A percentile compares a stretch with the other conserved stretches of the same genome.
Conservation (phyloP, 169 alveolate genomes). For the Plasmodium vinckei region DNA sequence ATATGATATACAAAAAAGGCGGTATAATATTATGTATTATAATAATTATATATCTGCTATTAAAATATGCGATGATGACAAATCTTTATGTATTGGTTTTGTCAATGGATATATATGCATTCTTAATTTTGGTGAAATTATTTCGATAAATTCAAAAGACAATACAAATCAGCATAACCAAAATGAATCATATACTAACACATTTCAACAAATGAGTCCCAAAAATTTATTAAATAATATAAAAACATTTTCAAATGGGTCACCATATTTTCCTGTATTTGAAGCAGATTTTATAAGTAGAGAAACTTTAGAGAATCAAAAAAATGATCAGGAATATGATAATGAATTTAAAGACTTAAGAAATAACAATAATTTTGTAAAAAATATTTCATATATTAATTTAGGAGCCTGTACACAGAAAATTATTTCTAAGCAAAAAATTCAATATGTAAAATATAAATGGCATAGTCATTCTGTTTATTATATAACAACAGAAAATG, state of each 20-base stretch:
- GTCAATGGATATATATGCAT: constrained; percentile 21
- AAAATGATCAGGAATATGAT: not conserved
- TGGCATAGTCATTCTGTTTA: constrained; percentile 70
- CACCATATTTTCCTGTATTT: not conserved
- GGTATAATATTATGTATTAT: constrained; percentile 25
- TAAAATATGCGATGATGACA: constrained; percentile 49
- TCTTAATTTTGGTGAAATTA: constrained; percentile 21
- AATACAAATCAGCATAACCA: not conserved
- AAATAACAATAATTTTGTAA: not conserved
- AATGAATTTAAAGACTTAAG: not conserved
- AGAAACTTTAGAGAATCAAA: not conserved
- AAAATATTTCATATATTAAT: constrained; percentile 19
- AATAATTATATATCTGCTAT: constrained; percentile 20
- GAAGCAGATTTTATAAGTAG: constrained; percentile 19
- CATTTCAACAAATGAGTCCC: not conserved
- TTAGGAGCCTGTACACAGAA: not conserved
- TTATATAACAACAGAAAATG: constrained; percentile 14
- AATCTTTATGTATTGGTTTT: constrained; percentile 33
- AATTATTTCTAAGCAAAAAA: constrained; percentile 14
- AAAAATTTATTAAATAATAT: no score
- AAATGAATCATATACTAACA: not conserved
- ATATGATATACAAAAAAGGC: constrained; percentile 31
- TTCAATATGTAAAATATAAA: constrained; percentile 15
- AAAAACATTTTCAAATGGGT: not conserved
- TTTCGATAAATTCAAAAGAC: no score